Evolutionary conservation across 768 basidiomycete species (phyloP).

Genomic region (Leccinum truebloodii): DNA sequence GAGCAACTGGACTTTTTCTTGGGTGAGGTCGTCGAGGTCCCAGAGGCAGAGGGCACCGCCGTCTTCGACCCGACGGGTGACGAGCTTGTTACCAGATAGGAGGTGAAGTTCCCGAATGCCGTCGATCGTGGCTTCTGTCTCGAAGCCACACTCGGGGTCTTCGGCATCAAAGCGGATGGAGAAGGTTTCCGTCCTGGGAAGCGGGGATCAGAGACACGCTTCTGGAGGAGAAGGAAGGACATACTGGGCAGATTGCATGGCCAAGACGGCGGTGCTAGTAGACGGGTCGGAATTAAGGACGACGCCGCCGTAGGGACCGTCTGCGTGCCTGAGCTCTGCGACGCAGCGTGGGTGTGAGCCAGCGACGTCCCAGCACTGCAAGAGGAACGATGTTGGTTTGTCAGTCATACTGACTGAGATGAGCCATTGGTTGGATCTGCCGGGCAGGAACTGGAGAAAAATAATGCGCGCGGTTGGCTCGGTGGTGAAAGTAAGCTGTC

Average conservation of each 20-base stretch:
- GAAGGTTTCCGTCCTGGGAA: constrained; percentile 43
- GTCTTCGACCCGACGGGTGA: constrained; percentile 36
- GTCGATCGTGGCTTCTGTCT: constrained; percentile 33
- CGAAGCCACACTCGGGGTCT: constrained; percentile 41
- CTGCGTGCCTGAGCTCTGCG: constrained; percentile 38
- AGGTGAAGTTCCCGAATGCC: constrained; percentile 36
- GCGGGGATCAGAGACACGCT: neutral
- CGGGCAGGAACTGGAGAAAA: constrained; percentile 50
- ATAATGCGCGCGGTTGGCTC: constrained; percentile 38
- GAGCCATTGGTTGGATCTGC: constrained; percentile 43
- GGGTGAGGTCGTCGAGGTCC: constrained; percentile 34
- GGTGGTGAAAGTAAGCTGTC: constrained; percentile 28
- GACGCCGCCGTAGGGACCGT: constrained; percentile 43
- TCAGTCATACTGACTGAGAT: constrained; percentile 42
- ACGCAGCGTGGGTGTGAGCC: constrained; percentile 38
- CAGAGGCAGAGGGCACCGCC: constrained; percentile 37
- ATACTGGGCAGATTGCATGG: constrained; percentile 46
- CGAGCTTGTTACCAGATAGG: constrained; percentile 39
- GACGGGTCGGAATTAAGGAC: constrained; percentile 44
- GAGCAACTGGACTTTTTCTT: constrained; percentile 36
- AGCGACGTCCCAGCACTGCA: constrained; percentile 62
- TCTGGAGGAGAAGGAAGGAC: constrained; percentile 1
- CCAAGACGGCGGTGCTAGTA: constrained; percentile 38
- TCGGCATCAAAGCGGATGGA: constrained; percentile 38
- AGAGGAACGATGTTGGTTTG: constrained; percentile 29